Evolutionary conservation across 1,284 basidiomycete genomes (phyloP).

Genomic region (Papiliotrema fonsecae): DNA sequence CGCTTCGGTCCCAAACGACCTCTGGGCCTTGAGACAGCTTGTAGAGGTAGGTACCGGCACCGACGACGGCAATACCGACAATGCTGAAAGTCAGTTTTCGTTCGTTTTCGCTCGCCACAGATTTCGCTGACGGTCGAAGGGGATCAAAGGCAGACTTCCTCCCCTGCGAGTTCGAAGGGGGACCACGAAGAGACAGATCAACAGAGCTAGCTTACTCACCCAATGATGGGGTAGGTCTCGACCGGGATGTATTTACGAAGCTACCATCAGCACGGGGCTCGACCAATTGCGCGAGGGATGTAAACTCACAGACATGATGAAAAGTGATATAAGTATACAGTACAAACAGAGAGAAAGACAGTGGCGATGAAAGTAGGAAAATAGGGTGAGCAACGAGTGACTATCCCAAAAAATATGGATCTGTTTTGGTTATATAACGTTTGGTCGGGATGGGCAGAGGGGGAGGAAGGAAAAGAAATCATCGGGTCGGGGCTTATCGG

Average conservation of each 20-base stretch:
- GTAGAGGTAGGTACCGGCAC: slow-evolving; percentile 40
- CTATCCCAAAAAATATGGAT: too few relatives aligned
- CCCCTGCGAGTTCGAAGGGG: too few relatives aligned
- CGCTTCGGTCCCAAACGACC: slow-evolving; percentile 44
- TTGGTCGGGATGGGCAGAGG: not conserved
- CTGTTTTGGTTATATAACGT: not conserved
- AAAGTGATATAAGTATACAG: not conserved
- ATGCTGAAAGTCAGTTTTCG: slow-evolving; percentile 18
- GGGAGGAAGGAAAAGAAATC: not conserved
- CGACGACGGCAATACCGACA: slow-evolving; percentile 35
- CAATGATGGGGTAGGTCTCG: slow-evolving; percentile 7
- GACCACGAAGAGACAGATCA: too few relatives aligned
- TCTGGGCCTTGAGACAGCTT: slow-evolving; percentile 41
- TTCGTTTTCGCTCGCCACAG: too few relatives aligned
- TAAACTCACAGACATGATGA: not conserved
- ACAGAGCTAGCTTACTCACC: not conserved
- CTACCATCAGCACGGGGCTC: not conserved
- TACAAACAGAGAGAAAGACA: not conserved
- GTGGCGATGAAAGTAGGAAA: not conserved
- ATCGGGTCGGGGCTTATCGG: not conserved
- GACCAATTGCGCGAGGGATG: not conserved
- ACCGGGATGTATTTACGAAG: slow-evolving; percentile 2
- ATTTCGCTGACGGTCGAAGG: too few relatives aligned
- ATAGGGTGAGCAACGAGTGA: not conserved
- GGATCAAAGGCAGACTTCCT: too few relatives aligned